Percentiles rank a stretch among this genome's conserved stretches.
These are phyloP conservation scores for Alisma plantagoaquatica DNA, from an alignment of 106 monocot species.

Conservation along the genomic window DNA sequence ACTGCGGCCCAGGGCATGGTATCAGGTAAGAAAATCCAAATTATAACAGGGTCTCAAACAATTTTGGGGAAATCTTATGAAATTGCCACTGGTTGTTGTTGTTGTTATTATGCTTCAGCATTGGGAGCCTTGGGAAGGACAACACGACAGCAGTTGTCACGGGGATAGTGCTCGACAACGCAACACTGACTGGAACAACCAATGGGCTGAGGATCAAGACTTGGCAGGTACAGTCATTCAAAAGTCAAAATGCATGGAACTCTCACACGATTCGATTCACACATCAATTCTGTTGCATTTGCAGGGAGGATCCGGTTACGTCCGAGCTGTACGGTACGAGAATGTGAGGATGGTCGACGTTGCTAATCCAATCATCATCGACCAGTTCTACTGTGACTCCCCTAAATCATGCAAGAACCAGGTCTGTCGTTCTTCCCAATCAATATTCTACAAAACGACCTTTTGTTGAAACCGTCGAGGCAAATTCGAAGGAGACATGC, in stretches of 20 bases:
- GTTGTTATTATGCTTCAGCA: constrained; percentile 24
- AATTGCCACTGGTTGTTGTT: background rate
- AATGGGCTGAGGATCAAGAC: constrained; percentile 98
- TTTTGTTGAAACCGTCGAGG: background rate
- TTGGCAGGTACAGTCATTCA: constrained; percentile 61
- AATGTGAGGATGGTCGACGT: constrained; percentile 72
- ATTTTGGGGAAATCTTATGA: background rate
- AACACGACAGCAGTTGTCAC: constrained; percentile 48
- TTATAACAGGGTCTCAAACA: too few relatives aligned
- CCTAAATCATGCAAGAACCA: constrained; percentile 49
- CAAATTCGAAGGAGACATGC: background rate
- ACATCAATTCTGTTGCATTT: background rate
- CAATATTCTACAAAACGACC: background rate
- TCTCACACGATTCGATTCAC: background rate
- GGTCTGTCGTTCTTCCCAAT: constrained; percentile 22
- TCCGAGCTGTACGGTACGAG: constrained; percentile 48
- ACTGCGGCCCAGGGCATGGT: constrained; percentile 97
- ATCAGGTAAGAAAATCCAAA: constrained; percentile 51
- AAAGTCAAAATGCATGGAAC: too few relatives aligned
- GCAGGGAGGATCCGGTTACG: constrained; percentile 89
- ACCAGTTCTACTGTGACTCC: constrained; percentile 92
- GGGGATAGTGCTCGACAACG: constrained; percentile 50
- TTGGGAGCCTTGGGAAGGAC: constrained; percentile 88
- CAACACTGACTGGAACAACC: constrained; percentile 45
- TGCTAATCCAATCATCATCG: constrained; percentile 86